Percentiles rank a stretch among this genome's conserved stretches.
Conservation (phyloP, 768 basidiomycete genomes). For the Agrocybe chaxingu region DNA sequence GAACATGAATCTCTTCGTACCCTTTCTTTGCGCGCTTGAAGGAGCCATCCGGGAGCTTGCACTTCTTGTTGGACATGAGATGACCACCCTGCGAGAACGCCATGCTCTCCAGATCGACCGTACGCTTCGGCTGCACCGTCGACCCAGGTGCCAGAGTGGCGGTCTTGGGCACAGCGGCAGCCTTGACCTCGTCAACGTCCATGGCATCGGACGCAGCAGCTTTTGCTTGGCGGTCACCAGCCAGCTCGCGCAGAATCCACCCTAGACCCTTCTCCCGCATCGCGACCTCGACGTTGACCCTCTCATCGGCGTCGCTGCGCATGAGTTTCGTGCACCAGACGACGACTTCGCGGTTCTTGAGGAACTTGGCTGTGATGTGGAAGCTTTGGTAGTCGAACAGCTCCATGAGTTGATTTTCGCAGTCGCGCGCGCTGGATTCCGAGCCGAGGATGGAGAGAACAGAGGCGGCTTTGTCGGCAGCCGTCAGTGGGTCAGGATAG, state of each 20-base stretch:
- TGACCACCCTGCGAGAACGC: constrained; percentile 97
- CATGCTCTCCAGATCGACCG: constrained; percentile 89
- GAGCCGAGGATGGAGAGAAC: constrained; percentile 85
- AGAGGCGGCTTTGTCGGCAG: constrained; percentile 83
- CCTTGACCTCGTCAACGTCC: constrained; percentile 66
- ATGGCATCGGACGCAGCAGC: constrained; percentile 53
- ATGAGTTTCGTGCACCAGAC: constrained; percentile 98
- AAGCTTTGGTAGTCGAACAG: constrained; percentile 93
- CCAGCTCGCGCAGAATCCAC: constrained; percentile 89
- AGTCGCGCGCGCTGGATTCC: constrained; percentile 84
- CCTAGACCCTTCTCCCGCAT: constrained; percentile 98
- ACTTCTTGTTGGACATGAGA: constrained; percentile 98
- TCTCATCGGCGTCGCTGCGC: constrained; percentile 83
- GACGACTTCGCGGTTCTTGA: constrained; percentile 93
- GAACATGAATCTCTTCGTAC: constrained; percentile 97
- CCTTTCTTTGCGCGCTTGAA: constrained; percentile 97
- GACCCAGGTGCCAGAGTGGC: constrained; percentile 88
- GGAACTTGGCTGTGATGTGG: constrained; percentile 83
- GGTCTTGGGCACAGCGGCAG: constrained; percentile 64
- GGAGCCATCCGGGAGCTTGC: constrained; percentile 94
- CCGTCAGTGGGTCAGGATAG: constrained; percentile 92
- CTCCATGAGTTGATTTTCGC: constrained; percentile 96
- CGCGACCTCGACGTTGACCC: constrained; percentile 91
- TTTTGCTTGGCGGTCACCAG: constrained; percentile 74
- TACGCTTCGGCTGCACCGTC: constrained; percentile 78